Base-by-base conservation (phyloP, 2,329 filamentous ascomycete genomes). In the Fusarium sp. region DNA sequence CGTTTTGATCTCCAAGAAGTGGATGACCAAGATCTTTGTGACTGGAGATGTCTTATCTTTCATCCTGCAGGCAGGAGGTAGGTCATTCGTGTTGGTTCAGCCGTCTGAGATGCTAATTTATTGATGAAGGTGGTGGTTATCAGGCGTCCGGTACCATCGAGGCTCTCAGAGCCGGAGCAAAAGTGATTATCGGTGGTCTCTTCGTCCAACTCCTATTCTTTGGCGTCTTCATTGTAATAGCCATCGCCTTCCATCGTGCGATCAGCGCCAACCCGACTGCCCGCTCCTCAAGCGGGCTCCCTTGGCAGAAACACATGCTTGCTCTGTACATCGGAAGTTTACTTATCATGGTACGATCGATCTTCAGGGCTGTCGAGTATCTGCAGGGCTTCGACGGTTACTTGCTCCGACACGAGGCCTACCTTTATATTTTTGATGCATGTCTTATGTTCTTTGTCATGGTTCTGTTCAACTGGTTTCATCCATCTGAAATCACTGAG, bases 141-240 rank as follows among this genome's bases (percentile, higher is more conserved):
- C 49, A 52, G n/a, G 2, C 49, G 1, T 88, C 61, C 2, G 79
- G 77, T 1, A 60, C 74, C 55, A 78, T 84, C 17, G 67, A 71
- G 13, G 57, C 72, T 5, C n/a, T 77, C 7, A 44, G 69, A 5
- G 74, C 76, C 0, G 86, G 85, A 28, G 78, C 85, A 0, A 82
- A 85, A 5, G 75, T 90, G 35, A 85, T 90, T 7, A 80, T 90
- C 6, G 85, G 70, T 2, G 89, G 89, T 8, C 79, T 91, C 2
- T 80, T 86, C 7, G 77, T 90, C 4, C 89, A 91, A 66, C 82
- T 90, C 10, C 36, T 87, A 10, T 84, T 87, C 54, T 90, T 90
- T 57, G 82, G 82, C 2, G 79, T 89, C 24, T 91, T 91, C 69
- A 78, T 89, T 15, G n/a, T 85, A 1, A 81, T 85, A 0, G 83